These are phyloP conservation scores for Mercurialis annua DNA, from an alignment of 345 rosid genomes.

Conservation along the genomic window DNA sequence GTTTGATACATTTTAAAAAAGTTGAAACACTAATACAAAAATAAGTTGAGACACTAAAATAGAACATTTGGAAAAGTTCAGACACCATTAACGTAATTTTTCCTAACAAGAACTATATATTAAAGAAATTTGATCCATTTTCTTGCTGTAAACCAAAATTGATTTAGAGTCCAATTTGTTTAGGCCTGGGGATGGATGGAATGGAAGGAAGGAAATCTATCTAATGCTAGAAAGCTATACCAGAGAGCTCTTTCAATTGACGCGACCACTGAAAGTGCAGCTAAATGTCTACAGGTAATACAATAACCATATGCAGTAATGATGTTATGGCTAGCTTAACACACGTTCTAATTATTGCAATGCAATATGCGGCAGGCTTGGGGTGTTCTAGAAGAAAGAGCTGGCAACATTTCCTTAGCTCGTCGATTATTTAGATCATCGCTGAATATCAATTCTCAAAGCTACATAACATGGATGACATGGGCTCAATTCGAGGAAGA, in stretches of 20 bases:
- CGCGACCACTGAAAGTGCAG: constrained; percentile 75
- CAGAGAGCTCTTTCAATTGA: constrained; percentile 73
- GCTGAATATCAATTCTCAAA: constrained; percentile 73
- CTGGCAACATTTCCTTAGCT: constrained; percentile 78
- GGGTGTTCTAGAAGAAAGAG: constrained; percentile 96
- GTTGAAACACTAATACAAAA: too few relatives aligned
- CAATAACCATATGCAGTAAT: constrained; percentile 9
- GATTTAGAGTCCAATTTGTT: constrained; percentile 22
- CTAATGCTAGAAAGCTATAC: constrained; percentile 75
- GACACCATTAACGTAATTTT: too few relatives aligned
- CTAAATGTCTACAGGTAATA: constrained; percentile 86
- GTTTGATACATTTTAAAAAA: too few relatives aligned
- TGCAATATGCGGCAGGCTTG: constrained; percentile 54
- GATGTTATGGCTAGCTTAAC: background rate
- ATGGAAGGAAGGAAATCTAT: constrained; percentile 91
- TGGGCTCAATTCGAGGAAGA: constrained; percentile 97
- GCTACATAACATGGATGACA: constrained; percentile 96
- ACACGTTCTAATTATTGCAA: background rate
- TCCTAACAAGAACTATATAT: background rate
- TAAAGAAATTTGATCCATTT: background rate
- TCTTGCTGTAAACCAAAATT: background rate
- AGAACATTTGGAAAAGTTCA: too few relatives aligned
- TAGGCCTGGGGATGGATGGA: constrained; percentile 99
- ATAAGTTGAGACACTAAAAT: too few relatives aligned
- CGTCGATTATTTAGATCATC: constrained; percentile 88